These are phyloP conservation scores for Arachis hypogaea DNA, from an alignment of 306 rosid species.

Conservation along the genomic window DNA sequence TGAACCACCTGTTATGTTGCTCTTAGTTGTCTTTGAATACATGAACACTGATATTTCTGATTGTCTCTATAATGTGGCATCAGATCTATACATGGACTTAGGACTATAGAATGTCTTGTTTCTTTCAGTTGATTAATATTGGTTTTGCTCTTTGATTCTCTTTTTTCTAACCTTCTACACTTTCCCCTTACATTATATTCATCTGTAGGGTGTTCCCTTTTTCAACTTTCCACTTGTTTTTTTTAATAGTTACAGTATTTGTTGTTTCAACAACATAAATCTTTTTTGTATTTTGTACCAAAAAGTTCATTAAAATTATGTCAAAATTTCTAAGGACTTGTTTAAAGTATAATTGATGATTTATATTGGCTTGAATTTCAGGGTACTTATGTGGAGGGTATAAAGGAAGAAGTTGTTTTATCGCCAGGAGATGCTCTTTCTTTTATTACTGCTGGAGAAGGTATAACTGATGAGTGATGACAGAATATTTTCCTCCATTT, in stretches of 20 bases:
- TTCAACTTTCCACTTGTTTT: too few species aligned
- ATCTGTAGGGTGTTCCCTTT: too few species aligned
- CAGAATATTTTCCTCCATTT: slow-evolving; percentile 10
- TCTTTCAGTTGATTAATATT: too few species aligned
- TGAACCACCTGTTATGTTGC: slow-evolving; percentile 2
- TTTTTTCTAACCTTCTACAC: too few species aligned
- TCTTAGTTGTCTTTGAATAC: slow-evolving; percentile 19
- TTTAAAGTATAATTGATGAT: slow-evolving; percentile 24
- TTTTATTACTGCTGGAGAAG: slow-evolving; percentile 99
- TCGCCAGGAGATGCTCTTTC: slow-evolving; percentile 98
- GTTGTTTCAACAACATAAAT: too few species aligned
- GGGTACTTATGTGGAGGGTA: slow-evolving; percentile 99
- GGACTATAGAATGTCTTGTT: background rate
- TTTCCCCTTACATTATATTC: too few species aligned
- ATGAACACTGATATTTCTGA: background rate
- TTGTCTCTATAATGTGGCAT: slow-evolving; percentile 32
- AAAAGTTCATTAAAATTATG: too few species aligned
- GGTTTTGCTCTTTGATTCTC: too few species aligned
- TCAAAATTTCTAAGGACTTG: background rate
- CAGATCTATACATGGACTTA: background rate
- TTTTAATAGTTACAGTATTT: too few species aligned
- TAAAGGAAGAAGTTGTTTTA: slow-evolving; percentile 97
- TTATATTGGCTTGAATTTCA: slow-evolving; percentile 45
- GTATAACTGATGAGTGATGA: slow-evolving; percentile 38
- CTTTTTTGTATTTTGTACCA: too few species aligned